Conservation (phyloP, 2,329 filamentous ascomycete species). For the Aspergillus pseudoviridinutans region DNA sequence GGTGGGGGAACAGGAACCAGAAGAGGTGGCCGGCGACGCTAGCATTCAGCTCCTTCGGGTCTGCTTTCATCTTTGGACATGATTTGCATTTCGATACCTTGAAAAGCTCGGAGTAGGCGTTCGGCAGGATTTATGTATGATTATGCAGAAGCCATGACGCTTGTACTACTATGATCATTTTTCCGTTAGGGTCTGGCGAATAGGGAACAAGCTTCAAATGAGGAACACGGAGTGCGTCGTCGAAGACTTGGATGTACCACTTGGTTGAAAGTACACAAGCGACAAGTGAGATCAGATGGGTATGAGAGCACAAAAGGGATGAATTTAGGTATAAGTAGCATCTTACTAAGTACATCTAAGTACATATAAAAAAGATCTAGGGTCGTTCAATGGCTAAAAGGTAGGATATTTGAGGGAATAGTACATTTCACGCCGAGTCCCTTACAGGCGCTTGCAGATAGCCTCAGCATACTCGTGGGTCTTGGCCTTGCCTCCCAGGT, state of each 20-base stretch:
- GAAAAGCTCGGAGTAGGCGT: slow-evolving; percentile 14
- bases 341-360: slow-evolving; percentile 30
- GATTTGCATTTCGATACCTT: slow-evolving; percentile 24
- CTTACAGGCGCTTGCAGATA: slow-evolving; percentile 68
- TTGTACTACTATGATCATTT: neutral
- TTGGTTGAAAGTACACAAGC: neutral
- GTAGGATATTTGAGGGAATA: slow-evolving; percentile 31
- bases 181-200: neutral
- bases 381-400: slow-evolving; percentile 34
- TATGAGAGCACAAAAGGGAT: slow-evolving; percentile 9
- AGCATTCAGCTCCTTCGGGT: slow-evolving; percentile 8
- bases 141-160: neutral
- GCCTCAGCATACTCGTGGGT: slow-evolving; percentile 90
- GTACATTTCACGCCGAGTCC: slow-evolving; percentile 29
- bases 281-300: neutral
- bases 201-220: neutral
- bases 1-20: slow-evolving; percentile 34
- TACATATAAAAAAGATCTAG: slow-evolving; percentile 36
- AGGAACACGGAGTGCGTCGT: neutral
- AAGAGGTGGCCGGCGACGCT: slow-evolving; percentile 33
- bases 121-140: neutral
- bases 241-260: neutral
- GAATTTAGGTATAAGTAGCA: slow-evolving; percentile 10
- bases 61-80: slow-evolving; percentile 1
- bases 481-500: slow-evolving; percentile 94